phyloP scores from a whole-genome alignment of 768 basidiomycete species.

The Calocybe gangraenosa region DNA sequence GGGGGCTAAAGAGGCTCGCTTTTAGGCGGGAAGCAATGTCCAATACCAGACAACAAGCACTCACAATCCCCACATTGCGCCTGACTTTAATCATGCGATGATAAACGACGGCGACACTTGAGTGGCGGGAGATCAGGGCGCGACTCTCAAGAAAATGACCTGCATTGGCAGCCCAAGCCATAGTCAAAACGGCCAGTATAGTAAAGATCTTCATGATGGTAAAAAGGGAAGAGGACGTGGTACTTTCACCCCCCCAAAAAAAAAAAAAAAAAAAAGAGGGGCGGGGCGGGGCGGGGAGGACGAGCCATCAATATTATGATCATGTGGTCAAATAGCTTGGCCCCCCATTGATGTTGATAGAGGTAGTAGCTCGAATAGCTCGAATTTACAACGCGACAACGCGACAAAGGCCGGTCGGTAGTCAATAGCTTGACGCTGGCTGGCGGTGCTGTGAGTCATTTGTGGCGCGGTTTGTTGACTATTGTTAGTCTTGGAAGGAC shows the following conservation, averaged over 20 bases:
- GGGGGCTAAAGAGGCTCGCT: no score
- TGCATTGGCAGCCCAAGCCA: constrained; percentile 28
- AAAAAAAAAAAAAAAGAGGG: constrained; percentile 9
- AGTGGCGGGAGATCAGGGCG: constrained; percentile 30
- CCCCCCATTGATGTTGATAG: no score
- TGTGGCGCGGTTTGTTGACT: constrained; percentile 18
- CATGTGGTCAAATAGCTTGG: constrained; percentile 6
- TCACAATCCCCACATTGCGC: constrained; percentile 20
- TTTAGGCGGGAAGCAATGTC: no score
- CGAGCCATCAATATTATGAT: constrained; percentile 15
- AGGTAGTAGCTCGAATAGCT: no score
- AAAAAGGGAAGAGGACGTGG: constrained; percentile 16
- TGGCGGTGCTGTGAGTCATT: constrained; percentile 19
- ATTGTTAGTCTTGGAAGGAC: constrained; percentile 16
- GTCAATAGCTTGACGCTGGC: constrained; percentile 4
- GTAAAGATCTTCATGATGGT: constrained; percentile 41
- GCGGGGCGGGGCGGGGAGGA: constrained; percentile 3
- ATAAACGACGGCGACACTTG: constrained; percentile 29
- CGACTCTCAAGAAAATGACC: constrained; percentile 25
- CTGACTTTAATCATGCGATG: constrained; percentile 9
- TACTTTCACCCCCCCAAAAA: no score
- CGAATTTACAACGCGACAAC: no score
- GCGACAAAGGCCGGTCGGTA: no score
- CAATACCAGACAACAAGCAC: no score
- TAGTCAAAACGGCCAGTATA: constrained; percentile 32